Evolutionary conservation across 176 grass and related monocot genomes (phyloP).

Genomic region (Chloris gayana): DNA sequence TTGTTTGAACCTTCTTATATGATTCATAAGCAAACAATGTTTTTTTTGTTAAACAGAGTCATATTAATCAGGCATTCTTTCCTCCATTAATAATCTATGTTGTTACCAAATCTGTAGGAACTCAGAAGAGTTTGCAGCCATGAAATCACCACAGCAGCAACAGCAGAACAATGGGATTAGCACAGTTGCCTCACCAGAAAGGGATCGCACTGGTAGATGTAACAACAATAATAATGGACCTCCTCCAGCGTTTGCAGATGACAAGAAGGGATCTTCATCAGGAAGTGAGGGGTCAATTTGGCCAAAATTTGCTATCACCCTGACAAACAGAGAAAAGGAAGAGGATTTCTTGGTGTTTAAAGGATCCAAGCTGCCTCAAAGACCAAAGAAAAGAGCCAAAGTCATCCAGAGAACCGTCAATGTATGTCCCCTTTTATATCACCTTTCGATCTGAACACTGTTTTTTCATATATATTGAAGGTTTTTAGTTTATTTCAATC

Average conservation of each 20-base stretch:
- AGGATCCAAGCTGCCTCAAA: slow-evolving; percentile 91
- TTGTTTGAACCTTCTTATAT: neutral
- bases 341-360: slow-evolving; percentile 93
- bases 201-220: slow-evolving; percentile 38
- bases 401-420: slow-evolving; percentile 83
- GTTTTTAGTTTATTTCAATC: slow-evolving; percentile 25
- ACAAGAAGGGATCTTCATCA: slow-evolving; percentile 75
- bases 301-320: slow-evolving; percentile 70
- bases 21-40: neutral
- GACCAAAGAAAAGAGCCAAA: slow-evolving; percentile 96
- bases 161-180: slow-evolving; percentile 51
- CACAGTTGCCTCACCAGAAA: slow-evolving; percentile 39
- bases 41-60: slow-evolving; percentile 7
- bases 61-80: slow-evolving; percentile 5
- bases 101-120: slow-evolving; percentile 43
- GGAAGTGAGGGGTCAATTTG: slow-evolving; percentile 75
- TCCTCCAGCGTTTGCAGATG: slow-evolving; percentile 45
- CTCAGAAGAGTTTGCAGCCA: slow-evolving; percentile 58
- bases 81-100: slow-evolving; percentile 28
- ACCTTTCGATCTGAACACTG: slow-evolving; percentile 21
- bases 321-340: slow-evolving; percentile 96
- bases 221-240: slow-evolving; percentile 41
- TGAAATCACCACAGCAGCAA: slow-evolving; percentile 54
- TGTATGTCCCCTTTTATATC: slow-evolving; percentile 50
- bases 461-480: slow-evolving; percentile 13